Percentiles rank a stretch among this genome's conserved stretches.
Conservation (phyloP, 2,329 filamentous ascomycete genomes). For the Verticillium tricorpus region DNA sequence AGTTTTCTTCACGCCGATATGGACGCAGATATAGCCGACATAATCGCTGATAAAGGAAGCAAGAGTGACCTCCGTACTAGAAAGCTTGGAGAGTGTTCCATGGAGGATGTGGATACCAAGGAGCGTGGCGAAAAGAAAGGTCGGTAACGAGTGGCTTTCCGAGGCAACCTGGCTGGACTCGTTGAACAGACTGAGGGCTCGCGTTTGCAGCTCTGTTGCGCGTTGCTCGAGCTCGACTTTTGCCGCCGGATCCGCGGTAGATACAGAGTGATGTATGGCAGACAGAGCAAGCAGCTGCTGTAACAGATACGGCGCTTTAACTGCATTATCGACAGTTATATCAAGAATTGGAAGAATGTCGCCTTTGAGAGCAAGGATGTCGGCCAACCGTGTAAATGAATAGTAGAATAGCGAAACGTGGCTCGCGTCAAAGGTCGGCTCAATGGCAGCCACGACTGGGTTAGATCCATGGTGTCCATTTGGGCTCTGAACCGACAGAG, state of each 20-base stretch:
- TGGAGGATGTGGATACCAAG: constrained; percentile 31
- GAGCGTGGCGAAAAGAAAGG: constrained; percentile 24
- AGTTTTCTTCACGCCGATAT: constrained; percentile 3
- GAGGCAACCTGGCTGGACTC: constrained; percentile 5
- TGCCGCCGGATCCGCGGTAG: constrained; percentile 8
- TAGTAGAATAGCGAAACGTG: constrained; percentile 9
- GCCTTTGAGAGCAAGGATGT: constrained; percentile 1
- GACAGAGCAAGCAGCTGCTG: constrained; percentile 32
- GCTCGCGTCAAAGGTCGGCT: background rate
- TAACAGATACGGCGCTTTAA: constrained; percentile 28
- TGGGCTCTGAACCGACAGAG: no score
- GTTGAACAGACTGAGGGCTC: no score
- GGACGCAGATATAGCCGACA: no score
- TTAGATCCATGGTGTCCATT: no score
- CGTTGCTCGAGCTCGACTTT: no score
- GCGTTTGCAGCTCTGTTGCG: no score
- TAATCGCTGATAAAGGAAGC: no score
- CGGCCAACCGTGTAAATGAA: constrained; percentile 1
- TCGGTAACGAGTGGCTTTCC: constrained; percentile 19
- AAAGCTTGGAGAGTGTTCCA: constrained; percentile 26
- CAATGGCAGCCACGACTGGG: background rate
- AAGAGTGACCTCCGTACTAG: constrained; percentile 12
- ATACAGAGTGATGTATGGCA: constrained; percentile 27
- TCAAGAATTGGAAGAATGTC: constrained; percentile 19
- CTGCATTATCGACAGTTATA: constrained; percentile 21